These are phyloP conservation scores for Thelephora ganbajun DNA, from an alignment of 768 basidiomycete genomes.

Conservation along the genomic window DNA sequence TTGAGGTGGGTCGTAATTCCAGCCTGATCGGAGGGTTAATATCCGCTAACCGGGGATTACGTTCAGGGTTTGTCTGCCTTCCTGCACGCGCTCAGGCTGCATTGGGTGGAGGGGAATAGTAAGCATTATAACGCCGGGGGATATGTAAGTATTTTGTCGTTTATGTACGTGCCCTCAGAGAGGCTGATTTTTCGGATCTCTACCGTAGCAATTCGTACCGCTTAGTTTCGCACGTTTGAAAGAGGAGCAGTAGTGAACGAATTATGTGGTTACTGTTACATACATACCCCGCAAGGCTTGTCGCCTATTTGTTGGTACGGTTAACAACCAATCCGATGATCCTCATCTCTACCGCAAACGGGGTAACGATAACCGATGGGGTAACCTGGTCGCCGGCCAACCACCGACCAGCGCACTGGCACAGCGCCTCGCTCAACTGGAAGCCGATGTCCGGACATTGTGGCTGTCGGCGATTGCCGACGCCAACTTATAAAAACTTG, in stretches of 20 bases:
- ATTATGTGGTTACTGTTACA: no score
- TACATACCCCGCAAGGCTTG: no score
- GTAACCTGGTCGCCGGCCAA: no score
- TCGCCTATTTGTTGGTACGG: no score
- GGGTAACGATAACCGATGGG: no score
- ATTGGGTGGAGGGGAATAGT: constrained; percentile 98
- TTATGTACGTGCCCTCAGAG: constrained; percentile 10
- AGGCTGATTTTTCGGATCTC: constrained; percentile 12
- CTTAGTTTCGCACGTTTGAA: constrained; percentile 31
- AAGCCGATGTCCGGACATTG: no score
- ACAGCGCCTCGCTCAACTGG: no score
- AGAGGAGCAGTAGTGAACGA: constrained; percentile 12
- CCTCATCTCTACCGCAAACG: no score
- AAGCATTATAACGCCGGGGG: constrained; percentile 89
- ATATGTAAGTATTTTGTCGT: constrained; percentile 48
- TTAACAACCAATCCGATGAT: no score
- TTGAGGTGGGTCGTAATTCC: constrained; percentile 62
- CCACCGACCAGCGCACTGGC: no score
- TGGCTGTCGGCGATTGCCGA: background rate
- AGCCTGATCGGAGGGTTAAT: constrained; percentile 9
- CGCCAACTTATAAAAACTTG: background rate
- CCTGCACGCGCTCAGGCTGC: constrained; percentile 88
- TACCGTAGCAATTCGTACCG: constrained; percentile 32
- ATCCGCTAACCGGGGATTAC: constrained; percentile 12
- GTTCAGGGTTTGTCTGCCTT: constrained; percentile 84